Conservation (phyloP, 495 filamentous ascomycete species). For the Tuber borchii region DNA sequence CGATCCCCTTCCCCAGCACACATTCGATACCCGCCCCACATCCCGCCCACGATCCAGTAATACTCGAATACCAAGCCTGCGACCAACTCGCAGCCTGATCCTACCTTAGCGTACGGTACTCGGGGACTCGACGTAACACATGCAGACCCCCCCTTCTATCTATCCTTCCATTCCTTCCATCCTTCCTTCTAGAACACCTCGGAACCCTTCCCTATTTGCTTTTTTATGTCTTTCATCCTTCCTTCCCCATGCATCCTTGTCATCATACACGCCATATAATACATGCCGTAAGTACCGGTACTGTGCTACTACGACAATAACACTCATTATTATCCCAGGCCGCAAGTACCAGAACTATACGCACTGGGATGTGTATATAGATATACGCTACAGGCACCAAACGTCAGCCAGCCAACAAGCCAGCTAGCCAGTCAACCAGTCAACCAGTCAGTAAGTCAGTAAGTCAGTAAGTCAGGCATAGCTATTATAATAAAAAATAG, state of each 20-base stretch:
- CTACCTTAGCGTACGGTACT: not conserved
- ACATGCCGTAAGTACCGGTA: not conserved
- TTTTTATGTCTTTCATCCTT: not conserved
- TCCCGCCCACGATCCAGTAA: not conserved
- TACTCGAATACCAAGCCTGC: not conserved
- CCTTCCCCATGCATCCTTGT: not conserved
- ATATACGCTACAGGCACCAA: not conserved
- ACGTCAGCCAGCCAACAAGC: not conserved
- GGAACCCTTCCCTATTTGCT: not conserved
- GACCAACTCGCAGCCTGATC: not conserved
- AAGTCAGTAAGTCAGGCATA: not conserved
- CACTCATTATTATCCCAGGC: not conserved
- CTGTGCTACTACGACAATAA: not conserved
- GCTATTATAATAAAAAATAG: too few species aligned
- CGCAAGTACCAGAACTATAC: too few species aligned
- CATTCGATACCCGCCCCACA: not conserved
- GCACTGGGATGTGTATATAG: not conserved
- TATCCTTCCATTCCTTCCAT: not conserved
- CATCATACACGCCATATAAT: not conserved
- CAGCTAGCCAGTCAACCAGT: not conserved
- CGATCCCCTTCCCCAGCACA: not conserved
- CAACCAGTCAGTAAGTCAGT: not conserved
- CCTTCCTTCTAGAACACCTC: conserved; percentile 18
- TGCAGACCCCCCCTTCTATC: conserved; percentile 6
- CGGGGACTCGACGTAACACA: not conserved